phyloP scores from a whole-genome alignment of 768 basidiomycete species.

The Baorangia bicolor region DNA sequence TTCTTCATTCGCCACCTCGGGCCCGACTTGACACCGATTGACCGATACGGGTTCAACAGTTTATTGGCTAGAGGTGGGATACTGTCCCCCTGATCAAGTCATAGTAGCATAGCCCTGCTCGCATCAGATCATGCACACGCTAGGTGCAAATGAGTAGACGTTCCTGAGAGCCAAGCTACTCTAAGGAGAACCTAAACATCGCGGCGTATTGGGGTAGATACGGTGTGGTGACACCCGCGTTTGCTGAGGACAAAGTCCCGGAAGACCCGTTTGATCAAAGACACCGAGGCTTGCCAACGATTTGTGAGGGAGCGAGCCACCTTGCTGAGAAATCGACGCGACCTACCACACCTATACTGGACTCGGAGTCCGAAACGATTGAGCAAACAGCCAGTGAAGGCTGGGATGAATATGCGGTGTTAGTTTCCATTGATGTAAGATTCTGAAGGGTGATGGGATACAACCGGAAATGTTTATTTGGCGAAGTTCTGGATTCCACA shows the following conservation, averaged over 20 bases:
- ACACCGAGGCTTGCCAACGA: background rate
- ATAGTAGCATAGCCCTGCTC: background rate
- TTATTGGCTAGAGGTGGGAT: background rate
- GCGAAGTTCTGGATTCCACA: background rate
- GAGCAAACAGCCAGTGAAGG: background rate
- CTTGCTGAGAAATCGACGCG: background rate
- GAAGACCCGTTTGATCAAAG: background rate
- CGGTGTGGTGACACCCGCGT: background rate
- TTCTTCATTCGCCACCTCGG: constrained; percentile 1
- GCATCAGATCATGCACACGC: background rate
- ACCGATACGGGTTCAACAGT: background rate
- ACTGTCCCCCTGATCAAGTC: background rate
- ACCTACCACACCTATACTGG: background rate
- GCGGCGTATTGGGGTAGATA: background rate
- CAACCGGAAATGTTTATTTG: background rate
- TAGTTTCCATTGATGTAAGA: background rate
- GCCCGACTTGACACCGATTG: constrained; percentile 7
- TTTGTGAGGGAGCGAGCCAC: background rate
- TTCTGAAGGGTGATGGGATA: background rate
- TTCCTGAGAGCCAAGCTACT: background rate
- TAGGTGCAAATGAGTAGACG: background rate
- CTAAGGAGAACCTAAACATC: background rate
- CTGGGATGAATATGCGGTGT: background rate
- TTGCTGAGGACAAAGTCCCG: background rate
- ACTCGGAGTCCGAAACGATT: background rate